Conservation (phyloP, 2,329 filamentous ascomycete genomes). For the Pseudocercospora fuligena region DNA sequence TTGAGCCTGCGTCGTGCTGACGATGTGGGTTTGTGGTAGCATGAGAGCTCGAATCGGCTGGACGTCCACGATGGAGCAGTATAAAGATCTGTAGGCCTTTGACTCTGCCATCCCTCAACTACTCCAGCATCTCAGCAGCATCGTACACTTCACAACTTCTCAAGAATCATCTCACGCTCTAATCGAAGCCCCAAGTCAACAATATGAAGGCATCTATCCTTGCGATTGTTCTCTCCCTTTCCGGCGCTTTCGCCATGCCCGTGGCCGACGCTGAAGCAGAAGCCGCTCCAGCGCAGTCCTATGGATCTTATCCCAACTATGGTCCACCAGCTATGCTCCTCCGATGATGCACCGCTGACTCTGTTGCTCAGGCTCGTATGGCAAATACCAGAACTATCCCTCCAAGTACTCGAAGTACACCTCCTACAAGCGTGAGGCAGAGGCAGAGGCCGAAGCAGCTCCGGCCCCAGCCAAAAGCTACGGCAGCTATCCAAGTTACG, state of each 20-base stretch:
- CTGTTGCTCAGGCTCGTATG: background rate
- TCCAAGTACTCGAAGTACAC: constrained; percentile 18
- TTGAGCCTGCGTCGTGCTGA: background rate
- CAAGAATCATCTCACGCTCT: background rate
- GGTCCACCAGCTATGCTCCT: background rate
- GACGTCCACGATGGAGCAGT: constrained; percentile 2
- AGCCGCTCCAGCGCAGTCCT: constrained; percentile 10
- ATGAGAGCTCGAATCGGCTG: background rate
- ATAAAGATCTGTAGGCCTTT: background rate
- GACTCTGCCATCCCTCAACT: background rate
- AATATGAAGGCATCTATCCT: constrained; percentile 28
- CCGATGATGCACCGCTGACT: background rate
- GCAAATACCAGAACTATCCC: constrained; percentile 16
- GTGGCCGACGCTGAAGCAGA: constrained; percentile 20
- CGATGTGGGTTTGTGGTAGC: background rate
- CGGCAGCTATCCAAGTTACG: background rate
- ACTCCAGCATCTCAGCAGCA: constrained; percentile 5
- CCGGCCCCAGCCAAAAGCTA: constrained; percentile 1
- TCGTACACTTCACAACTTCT: background rate
- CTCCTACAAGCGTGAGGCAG: constrained; percentile 16
- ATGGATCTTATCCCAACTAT: background rate
- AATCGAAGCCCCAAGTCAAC: background rate
- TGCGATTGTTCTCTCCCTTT: constrained; percentile 19
- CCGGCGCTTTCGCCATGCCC: constrained; percentile 24
- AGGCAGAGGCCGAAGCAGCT: constrained; percentile 7